Evolutionary conservation across 169 alveolate genomes (phyloP), one percentile per base, ranked within the genome.

Genomic region (Plasmodium adleri): DNA sequence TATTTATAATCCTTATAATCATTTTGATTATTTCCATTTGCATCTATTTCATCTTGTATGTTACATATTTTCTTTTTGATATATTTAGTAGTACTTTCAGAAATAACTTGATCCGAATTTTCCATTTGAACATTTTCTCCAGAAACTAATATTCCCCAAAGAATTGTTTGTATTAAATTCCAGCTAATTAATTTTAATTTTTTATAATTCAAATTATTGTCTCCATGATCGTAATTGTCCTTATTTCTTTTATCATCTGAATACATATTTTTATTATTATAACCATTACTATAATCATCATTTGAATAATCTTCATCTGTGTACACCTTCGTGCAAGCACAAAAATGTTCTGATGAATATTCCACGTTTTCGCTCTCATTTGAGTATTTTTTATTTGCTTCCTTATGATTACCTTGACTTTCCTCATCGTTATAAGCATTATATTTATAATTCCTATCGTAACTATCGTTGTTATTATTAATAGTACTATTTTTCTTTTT

Each of bases 121-220:
- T 86, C 92, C 3, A 50, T 45, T 49, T 86, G 78, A 7, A 62
- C 32, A 62, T 86, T 70, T 86, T 86, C 92, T 50, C 92, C 86
- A 67, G 92, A 86, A 52, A 86, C 92, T 47, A 86, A 8, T 28
- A 72, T 86, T 3, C 92, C 92, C 92, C 92, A 86, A 12, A 86
- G 62, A 39, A 86, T 54, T 52, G 92, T 86, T 62, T 64, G 71
- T 45, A 86, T 86, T 59, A 86, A 86, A 86, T 86, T 86, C 92
- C 92, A 86, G 68, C 92, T 86, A 47, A 86, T 86, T 43, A 60
- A 28, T 63, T 72, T 86, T 58, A 86, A 75, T 24, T 86, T 86
- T 49, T 17, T 72, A 72, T 86, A 86, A 60, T 86, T 86, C 71
- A 86, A 59, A 39, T 39, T 39, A 15, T 86, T 86, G 10, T 86